Evolutionary conservation across 2,329 filamentous ascomycete species (phyloP).

Genomic region (Pseudopyricularia javanii): DNA sequence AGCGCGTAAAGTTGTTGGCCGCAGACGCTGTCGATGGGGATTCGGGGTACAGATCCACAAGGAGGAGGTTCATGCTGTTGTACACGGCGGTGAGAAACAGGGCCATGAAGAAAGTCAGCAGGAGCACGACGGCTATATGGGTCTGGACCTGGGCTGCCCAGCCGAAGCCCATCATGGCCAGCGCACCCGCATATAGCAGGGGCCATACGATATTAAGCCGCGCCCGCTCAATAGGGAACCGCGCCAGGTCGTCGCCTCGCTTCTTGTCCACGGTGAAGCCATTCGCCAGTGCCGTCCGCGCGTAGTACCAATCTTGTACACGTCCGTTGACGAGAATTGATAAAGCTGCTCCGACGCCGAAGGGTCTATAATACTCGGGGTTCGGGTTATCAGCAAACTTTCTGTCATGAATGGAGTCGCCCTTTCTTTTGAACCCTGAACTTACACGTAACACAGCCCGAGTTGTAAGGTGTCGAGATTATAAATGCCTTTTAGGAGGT

Average conservation of each 20-base stretch:
- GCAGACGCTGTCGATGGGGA: slow-evolving; percentile 51
- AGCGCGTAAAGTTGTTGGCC: slow-evolving; percentile 52
- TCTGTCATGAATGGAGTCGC: too few relatives aligned
- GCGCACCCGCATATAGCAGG: slow-evolving; percentile 39
- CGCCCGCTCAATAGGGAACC: slow-evolving; percentile 42
- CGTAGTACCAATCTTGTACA: slow-evolving; percentile 56
- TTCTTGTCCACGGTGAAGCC: slow-evolving; percentile 49
- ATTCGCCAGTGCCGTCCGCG: slow-evolving; percentile 48
- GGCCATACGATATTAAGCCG: slow-evolving; percentile 42
- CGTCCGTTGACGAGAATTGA: too few relatives aligned
- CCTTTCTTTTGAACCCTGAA: too few relatives aligned
- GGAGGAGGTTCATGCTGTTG: slow-evolving; percentile 48
- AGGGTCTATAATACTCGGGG: too few relatives aligned
- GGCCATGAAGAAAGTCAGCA: slow-evolving; percentile 44
- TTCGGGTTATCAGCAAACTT: too few relatives aligned
- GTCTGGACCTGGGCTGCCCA: slow-evolving; percentile 28
- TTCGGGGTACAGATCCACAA: slow-evolving; percentile 50
- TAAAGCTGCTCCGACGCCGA: too few relatives aligned
- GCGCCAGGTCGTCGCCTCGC: slow-evolving; percentile 36
- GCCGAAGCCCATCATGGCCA: slow-evolving; percentile 40
- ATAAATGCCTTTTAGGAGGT: slow-evolving; percentile 38
- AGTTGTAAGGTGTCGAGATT: slow-evolving; percentile 35
- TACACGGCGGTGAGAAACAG: slow-evolving; percentile 49
- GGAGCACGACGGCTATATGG: slow-evolving; percentile 37
- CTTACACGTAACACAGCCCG: slow-evolving; percentile 41